Conservation (phyloP, 2,329 filamentous ascomycete genomes). For the Aspergillus sojae region DNA sequence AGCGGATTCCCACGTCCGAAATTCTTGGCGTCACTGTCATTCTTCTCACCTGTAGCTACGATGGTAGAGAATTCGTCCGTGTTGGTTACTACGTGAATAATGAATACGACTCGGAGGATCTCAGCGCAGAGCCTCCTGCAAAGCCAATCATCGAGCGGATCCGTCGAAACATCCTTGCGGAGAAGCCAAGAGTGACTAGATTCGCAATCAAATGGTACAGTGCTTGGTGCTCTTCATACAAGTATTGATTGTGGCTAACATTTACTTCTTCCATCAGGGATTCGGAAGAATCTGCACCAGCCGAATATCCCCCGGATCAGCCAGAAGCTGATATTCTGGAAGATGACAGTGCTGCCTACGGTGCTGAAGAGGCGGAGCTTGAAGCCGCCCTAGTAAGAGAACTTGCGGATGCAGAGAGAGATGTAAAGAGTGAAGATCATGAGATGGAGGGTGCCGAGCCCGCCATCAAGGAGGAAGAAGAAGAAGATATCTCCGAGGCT, state of each 20-base stretch:
- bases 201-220: constrained; percentile 97
- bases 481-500: constrained; percentile 73
- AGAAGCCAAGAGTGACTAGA: constrained; percentile 95
- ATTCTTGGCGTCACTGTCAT: constrained; percentile 97
- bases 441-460: constrained; percentile 75
- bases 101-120: constrained; percentile 91
- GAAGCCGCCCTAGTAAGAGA: constrained; percentile 63
- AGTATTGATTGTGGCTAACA: neutral
- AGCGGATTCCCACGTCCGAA: constrained; percentile 89
- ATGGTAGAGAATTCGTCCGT: constrained; percentile 93
- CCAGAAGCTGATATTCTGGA: constrained; percentile 86
- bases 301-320: constrained; percentile 96
- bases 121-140: constrained; percentile 83
- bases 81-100: constrained; percentile 99
- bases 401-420: constrained; percentile 51
- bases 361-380: constrained; percentile 82
- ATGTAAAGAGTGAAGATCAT: constrained; percentile 59
- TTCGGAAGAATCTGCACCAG: constrained; percentile 92
- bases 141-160: constrained; percentile 94
- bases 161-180: constrained; percentile 85
- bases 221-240: neutral
- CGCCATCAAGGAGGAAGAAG: constrained; percentile 51
- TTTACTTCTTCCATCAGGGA: constrained; percentile 64
- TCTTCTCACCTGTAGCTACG: constrained; percentile 93
- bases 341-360: constrained; percentile 84